Evolutionary conservation across 169 alveolate genomes (phyloP), one percentile per base, ranked within the genome.

Genomic region (Plasmodium berghei): DNA sequence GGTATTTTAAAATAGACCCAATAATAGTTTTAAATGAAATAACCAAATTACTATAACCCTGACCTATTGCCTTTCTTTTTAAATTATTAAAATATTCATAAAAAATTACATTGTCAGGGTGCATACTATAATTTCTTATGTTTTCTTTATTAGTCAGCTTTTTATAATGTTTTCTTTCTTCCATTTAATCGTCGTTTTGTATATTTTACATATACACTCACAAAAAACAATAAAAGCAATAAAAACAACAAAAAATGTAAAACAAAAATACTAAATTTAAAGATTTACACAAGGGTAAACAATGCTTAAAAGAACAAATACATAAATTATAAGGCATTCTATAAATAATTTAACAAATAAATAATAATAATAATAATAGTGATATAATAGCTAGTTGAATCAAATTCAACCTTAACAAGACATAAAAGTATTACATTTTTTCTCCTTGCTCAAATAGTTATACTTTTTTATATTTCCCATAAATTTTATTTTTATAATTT

Each of bases 1-100:
- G 96, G 62, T 93, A 92, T 58, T 87, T 70, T 55, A 56, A 59
- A 61, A 93, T 90, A 22, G 96, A 88, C 9, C 55, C 16, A 48
- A 89, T 71, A 52, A 86, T 92, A 90, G 91, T 87, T 58, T 74
- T 73, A 69, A 66, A 63, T 16, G 77, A 87, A 52, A 87, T 87
- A 54, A 83, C 90, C 72, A 83, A 83, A 58, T 83, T 66, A 20
- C 56, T 83, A 24, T 55, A 22, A 12, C 90, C 90, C 26, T 69
- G 90, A 14, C 85, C 85, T n/a, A 58, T 5, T 24, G 90, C 90
- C 28, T 67, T 83, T 48, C 83, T 66, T 70, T 67, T 83, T 58
- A 83, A 83, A 45, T 67, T 83, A 28, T 67, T 83, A 59, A 83
- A 83, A 45, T 83, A 83, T 42, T 83, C 90, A 72, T 55, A 66